Conservation (phyloP, 108 stramenopile genomes). For the Nitzschia inconspicua region DNA sequence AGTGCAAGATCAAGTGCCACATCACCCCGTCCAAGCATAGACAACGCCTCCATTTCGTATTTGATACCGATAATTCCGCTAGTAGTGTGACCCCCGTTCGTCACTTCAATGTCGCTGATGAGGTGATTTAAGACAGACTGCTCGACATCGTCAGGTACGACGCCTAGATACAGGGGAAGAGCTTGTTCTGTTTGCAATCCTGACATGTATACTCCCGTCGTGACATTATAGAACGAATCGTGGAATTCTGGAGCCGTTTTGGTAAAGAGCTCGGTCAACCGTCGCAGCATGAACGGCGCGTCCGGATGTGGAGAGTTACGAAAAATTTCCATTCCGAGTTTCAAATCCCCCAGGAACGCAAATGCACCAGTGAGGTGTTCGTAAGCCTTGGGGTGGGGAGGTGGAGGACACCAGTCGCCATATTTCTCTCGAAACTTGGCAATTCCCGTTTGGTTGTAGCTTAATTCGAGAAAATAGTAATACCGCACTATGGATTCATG, state of each 20-base stretch:
- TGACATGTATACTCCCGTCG: slow-evolving; percentile 14
- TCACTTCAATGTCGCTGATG: slow-evolving; percentile 19
- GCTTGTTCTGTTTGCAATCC: slow-evolving; percentile 22
- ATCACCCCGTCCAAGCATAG: slow-evolving; percentile 10
- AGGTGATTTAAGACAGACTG: slow-evolving; percentile 5
- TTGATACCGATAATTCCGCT: slow-evolving; percentile 32
- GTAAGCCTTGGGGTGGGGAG: slow-evolving; percentile 5
- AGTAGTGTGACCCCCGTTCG: slow-evolving; percentile 17
- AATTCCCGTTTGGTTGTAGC: slow-evolving; percentile 18
- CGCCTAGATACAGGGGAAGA: slow-evolving; percentile 2
- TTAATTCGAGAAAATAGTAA: slow-evolving; percentile 16
- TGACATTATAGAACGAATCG: slow-evolving; percentile 13
- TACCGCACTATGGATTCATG: slow-evolving; percentile 18
- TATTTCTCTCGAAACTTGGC: slow-evolving; percentile 5
- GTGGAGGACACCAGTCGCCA: slow-evolving; percentile 23
- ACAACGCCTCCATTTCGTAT: slow-evolving; percentile 21
- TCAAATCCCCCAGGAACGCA: slow-evolving; percentile 17
- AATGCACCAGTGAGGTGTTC: slow-evolving; percentile 21
- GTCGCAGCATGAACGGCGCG: not conserved
- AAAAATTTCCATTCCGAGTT: slow-evolving; percentile 18
- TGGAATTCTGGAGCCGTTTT: slow-evolving; percentile 7
- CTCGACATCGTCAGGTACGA: slow-evolving; percentile 16
- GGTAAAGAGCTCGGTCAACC: not conserved
- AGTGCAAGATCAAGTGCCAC: slow-evolving; percentile 22
- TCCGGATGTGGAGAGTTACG: slow-evolving; percentile 12